phyloP scores from a whole-genome alignment of 73 alveolate species.

The Paramecium sonneborni region DNA sequence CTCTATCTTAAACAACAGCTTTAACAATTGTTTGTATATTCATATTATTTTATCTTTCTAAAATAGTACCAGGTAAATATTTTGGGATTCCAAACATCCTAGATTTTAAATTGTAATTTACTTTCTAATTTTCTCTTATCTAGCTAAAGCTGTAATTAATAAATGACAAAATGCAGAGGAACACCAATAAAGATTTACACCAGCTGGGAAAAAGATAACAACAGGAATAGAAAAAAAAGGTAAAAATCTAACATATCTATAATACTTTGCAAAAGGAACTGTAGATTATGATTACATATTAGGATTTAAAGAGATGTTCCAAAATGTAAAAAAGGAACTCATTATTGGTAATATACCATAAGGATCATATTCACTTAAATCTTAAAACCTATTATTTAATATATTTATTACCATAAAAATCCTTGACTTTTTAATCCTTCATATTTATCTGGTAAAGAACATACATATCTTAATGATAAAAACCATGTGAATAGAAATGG shows the following conservation, averaged over 20 bases:
- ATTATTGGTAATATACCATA: constrained; percentile 80
- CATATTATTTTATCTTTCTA: constrained; percentile 68
- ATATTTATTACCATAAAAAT: constrained; percentile 74
- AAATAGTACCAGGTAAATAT: constrained; percentile 85
- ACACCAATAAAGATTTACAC: constrained; percentile 86
- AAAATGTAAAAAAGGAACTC: constrained; percentile 71
- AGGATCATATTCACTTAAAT: constrained; percentile 90
- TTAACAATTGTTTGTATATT: constrained; percentile 30
- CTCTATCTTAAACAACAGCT: constrained; percentile 45
- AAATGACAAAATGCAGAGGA: constrained; percentile 73
- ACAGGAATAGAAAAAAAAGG: constrained; percentile 82
- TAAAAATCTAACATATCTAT: constrained; percentile 73
- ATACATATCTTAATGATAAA: constrained; percentile 77
- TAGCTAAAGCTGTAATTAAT: constrained; percentile 64
- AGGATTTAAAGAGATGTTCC: constrained; percentile 81
- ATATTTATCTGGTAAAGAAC: constrained; percentile 72
- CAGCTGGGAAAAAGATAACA: constrained; percentile 90
- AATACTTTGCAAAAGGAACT: constrained; percentile 59
- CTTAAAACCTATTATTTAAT: constrained; percentile 68
- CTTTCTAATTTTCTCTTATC: constrained; percentile 70
- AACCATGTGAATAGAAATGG: constrained; percentile 85
- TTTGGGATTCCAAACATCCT: constrained; percentile 79
- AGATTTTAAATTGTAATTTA: not conserved
- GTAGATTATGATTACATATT: constrained; percentile 71
- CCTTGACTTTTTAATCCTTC: constrained; percentile 85